phyloP scores from a whole-genome alignment of 2,329 filamentous ascomycete species.

The Exophiala oligosperma region DNA sequence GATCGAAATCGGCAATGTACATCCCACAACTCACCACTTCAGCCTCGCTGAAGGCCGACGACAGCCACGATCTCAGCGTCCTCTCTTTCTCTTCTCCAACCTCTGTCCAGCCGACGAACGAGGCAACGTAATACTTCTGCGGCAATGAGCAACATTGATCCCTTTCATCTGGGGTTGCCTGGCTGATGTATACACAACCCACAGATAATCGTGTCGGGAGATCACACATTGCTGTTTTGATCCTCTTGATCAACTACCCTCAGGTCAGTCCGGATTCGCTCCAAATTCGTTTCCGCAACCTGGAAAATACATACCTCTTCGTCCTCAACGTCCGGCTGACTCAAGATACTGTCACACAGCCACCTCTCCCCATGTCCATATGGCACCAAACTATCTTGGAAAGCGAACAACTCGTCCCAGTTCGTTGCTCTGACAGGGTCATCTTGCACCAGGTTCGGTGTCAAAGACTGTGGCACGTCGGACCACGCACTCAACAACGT shows the following conservation, averaged over 20 bases:
- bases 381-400: constrained; percentile 1
- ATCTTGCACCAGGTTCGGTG: background rate
- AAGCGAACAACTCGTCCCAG: constrained; percentile 1
- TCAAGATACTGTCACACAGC: constrained; percentile 1
- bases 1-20: constrained; percentile 7
- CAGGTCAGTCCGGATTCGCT: background rate
- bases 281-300: no score
- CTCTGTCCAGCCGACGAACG: constrained; percentile 3
- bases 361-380: background rate
- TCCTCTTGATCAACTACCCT: background rate
- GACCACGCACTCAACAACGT: background rate
- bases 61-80: background rate
- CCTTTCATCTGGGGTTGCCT: background rate
- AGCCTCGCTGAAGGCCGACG: background rate
- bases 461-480: background rate
- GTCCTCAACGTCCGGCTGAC: background rate
- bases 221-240: background rate
- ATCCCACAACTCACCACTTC: background rate
- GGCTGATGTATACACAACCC: background rate
- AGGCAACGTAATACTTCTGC: constrained; percentile 3
- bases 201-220: constrained; percentile 4
- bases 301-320: background rate
- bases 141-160: background rate
- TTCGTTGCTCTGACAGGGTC: background rate
- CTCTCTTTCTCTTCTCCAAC: background rate